Base-by-base conservation (phyloP, 345 rosid species). In the Rubroshorea leprosula region DNA sequence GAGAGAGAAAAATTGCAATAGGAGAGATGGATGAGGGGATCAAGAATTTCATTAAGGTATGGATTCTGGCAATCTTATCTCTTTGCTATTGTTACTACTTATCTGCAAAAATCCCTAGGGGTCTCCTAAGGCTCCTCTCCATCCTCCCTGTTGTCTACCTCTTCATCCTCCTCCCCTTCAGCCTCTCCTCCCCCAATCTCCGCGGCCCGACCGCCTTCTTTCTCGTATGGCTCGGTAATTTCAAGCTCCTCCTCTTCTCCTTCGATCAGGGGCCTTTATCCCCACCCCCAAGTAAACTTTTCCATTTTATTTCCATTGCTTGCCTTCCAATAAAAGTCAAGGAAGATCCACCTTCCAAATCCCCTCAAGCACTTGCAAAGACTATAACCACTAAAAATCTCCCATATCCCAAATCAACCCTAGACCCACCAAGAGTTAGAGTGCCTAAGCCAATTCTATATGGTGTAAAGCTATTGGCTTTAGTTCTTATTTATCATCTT, bases 191-290 rank as follows among this genome's bases (percentile, higher is more conserved):
- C 57, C 0, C 43, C 45, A 78, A 72, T 61, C 58, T 80, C 3
- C 11, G 68, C 18, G 74, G 60, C 47, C 18, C 62, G 20, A 60
- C 88, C 0, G 65, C 69, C 49, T 75, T 74, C 71, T 74, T 81
- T 64, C 75, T 84, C 3, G 23, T 69, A 0, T 84, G 90, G 95
- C 83, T 83, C 1, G 77, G 79, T 65, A 78, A 55, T 72, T 81
- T 72, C 77, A 83, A 76, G 45, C 92, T 90, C 74, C 73, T 86
- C 51, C 92, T 90, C 54, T 76, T 81, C 62, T 67, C 82, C 71
- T 75, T 90, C 23, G 73, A 62, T 47, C 79, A 66, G 63, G 81
- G 83, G 44, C 95, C 92, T 47, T 68, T 87, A 3, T 83, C 63
- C 16, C 81, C 83, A 14, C 59, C 75, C 2, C 77, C 75, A 12